Base-by-base conservation (phyloP, 805 yeast genomes). In the Hanseniaspora lindneri region DNA sequence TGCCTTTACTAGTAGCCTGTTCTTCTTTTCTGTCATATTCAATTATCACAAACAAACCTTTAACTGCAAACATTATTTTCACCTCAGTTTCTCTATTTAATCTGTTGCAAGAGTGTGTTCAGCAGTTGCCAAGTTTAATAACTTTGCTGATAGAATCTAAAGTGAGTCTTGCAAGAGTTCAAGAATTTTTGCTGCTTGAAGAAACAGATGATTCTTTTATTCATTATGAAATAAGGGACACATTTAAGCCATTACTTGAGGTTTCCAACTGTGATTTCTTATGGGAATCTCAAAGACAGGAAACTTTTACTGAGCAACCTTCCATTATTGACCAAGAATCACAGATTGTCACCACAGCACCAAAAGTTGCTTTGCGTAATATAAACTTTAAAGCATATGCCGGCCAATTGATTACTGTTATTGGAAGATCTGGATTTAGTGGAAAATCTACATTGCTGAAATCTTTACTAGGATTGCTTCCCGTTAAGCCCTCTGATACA, bases 31-130 rank as follows among this genome's bases (percentile, higher is more conserved):
- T 76, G 1, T 58, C 73, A 1, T 80, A 72, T 60, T 74, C 79
- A 3, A 48, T 68, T 10, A 63, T 67, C 17, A 66, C 70, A 20
- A 58, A 65, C 4, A 56, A 56, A 10, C 81, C 83, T 1, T 65
- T 80, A 54, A 72, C 83, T 4, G 77, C 86, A 11, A 82, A 79
- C 40, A 69, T 80, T 50, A 80, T 79, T 4, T 80, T 80, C 58
- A 85, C 87, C 6, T 76, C 84, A 1, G 66, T 80, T 50, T 65
- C 84, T 0, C 64, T 80, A 49, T 75, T 80, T 55, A 73, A 75
- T 52, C 60, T 80, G 48, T 59, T 80, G 36, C 70, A 79, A 3
- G 74, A 68, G 37, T 83, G 84, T 10, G 72, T 80, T 28, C 69
- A 70, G 55, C 71, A 72, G 11, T 68, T 80, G 40, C 88, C 88